Evolutionary conservation across 2,329 filamentous ascomycete species (phyloP), one percentile per base, ranked within the genome.

Genomic region (Biscogniauxia marginata): DNA sequence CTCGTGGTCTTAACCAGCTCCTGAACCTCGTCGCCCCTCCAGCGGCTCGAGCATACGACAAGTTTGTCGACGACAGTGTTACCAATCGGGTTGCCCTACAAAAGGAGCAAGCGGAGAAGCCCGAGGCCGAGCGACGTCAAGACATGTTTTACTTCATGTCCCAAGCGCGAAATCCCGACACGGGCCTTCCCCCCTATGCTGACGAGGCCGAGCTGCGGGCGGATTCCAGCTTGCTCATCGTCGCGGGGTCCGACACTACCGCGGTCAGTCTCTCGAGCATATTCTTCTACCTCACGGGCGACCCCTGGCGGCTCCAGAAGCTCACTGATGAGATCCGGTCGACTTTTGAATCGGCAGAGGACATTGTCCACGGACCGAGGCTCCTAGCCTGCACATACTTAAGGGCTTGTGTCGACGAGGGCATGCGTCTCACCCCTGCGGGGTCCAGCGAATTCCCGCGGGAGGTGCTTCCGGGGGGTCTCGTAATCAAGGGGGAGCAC

Each of bases 391-490:
- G 62, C 45, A 50, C 23, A 8, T 70, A 68, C 44, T 52, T 68
- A 2, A 45, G 46, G 3, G 64, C 66, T 1, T 68, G 62, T 22
- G 53, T 70, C 4, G 61, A 70, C n/a, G 66, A 70, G 22, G 63
- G 53, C 1, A 63, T 70, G 63, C 64, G 67, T 0, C 47, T 70
- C 2, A 24, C 53, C 4, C 65, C 64, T 0, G 16, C 62, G 1
- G 54, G 54, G 0, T 57, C 65, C 0, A 51, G 59, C 50, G 63
- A 65, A 3, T 47, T 60, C 0, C 61, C 63, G 0, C 63, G 66
- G 1, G 61, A 65, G 55, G 65, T 67, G 0, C 62, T 63, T 4
- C 5, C 55, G 4, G 64, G 65, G 3, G 65, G 67, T 1, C 20
- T 63, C 1, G 3, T 16, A 1, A 52, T 69, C 39, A 49, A 52